A percentile compares a stretch with the other conserved stretches of the same genome.
Conservation (phyloP, 495 filamentous ascomycete genomes). For the Xylaria acuta region DNA sequence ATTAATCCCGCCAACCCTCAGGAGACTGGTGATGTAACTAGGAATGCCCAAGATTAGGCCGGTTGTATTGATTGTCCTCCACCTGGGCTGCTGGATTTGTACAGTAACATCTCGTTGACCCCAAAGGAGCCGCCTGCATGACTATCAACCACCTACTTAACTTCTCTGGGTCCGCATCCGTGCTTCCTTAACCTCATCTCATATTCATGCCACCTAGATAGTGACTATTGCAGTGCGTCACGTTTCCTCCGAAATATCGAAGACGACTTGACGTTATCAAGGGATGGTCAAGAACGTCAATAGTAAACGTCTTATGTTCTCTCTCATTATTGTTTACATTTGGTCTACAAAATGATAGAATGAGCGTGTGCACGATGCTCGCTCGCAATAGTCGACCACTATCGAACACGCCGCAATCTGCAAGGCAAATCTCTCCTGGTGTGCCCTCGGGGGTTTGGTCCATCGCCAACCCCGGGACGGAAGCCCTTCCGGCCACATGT, state of each 20-base stretch:
- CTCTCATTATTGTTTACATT: slow-evolving; percentile 19
- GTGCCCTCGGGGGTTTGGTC: not conserved
- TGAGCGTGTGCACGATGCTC: not conserved
- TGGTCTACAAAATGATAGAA: slow-evolving; percentile 1
- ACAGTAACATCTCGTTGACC: not conserved
- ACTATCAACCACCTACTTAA: not conserved
- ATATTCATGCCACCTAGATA: not conserved
- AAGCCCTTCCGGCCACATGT: not conserved
- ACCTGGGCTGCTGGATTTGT: not conserved
- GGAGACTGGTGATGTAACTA: not conserved
- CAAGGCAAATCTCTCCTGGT: not conserved
- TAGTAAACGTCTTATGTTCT: not conserved
- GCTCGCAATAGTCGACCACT: slow-evolving; percentile 1
- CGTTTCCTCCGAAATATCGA: not conserved
- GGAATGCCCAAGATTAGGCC: not conserved
- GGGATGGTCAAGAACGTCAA: not conserved
- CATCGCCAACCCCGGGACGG: not conserved
- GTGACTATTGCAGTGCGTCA: not conserved
- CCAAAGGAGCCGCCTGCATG: slow-evolving; percentile 1
- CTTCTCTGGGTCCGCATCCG: not conserved
- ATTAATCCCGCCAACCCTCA: not conserved
- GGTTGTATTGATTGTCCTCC: not conserved
- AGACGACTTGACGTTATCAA: not conserved
- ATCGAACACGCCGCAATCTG: not conserved
- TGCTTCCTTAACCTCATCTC: not conserved